Percentiles rank a stretch among this genome's conserved stretches.
phyloP scores from a whole-genome alignment of 306 rosid species.

The Myrica gale region DNA sequence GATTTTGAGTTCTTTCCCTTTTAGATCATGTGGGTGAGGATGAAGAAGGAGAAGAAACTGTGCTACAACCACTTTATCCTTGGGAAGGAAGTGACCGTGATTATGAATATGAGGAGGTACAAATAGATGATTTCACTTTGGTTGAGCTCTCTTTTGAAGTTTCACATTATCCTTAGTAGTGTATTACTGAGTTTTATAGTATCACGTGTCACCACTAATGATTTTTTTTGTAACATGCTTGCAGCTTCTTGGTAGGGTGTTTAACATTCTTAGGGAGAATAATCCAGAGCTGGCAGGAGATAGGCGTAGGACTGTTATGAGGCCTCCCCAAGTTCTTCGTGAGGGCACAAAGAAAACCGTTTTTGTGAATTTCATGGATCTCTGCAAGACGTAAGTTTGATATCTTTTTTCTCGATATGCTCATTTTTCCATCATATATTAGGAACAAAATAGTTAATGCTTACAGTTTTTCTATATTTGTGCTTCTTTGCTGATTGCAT shows the following conservation, averaged over 20 bases:
- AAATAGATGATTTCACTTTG: background rate
- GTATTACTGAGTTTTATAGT: background rate
- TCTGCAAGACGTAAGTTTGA: constrained; percentile 72
- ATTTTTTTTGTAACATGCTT: constrained; percentile 1
- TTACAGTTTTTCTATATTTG: background rate
- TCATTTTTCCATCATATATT: background rate
- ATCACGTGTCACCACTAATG: background rate
- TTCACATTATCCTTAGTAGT: background rate
- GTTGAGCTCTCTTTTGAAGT: background rate
- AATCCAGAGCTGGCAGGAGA: constrained; percentile 97
- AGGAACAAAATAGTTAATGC: background rate
- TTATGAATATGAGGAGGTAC: background rate
- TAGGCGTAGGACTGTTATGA: constrained; percentile 85
- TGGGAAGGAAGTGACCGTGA: background rate
- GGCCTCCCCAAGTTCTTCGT: constrained; percentile 99
- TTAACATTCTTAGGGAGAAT: constrained; percentile 85
- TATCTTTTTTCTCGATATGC: background rate
- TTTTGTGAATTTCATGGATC: constrained; percentile 93
- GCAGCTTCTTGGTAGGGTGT: constrained; percentile 94
- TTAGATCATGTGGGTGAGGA: background rate
- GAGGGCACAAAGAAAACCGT: constrained; percentile 99
- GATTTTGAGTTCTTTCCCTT: background rate
- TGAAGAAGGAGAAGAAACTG: background rate
- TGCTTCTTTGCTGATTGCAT: background rate
- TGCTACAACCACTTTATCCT: background rate